Evolutionary conservation across 345 rosid genomes (phyloP).

Genomic region (Dipteronia sinensis): DNA sequence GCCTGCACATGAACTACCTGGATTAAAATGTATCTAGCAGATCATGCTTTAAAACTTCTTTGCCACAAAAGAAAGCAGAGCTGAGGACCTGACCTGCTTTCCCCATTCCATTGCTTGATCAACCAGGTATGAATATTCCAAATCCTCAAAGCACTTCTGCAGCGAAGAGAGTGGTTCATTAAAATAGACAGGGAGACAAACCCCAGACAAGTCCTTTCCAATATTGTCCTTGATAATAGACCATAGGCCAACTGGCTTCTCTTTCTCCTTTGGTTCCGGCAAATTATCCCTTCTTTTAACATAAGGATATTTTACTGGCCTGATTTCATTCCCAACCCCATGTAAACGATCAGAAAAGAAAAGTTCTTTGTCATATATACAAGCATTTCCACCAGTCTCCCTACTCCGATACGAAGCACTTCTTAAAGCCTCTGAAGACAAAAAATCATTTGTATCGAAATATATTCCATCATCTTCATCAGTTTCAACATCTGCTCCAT

Average conservation of each 20-base stretch:
- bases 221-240: slow-evolving; percentile 97
- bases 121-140: slow-evolving; percentile 90
- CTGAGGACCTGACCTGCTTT: slow-evolving; percentile 76
- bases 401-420: slow-evolving; percentile 89
- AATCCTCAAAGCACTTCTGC: slow-evolving; percentile 99
- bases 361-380: slow-evolving; percentile 57
- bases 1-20: slow-evolving; percentile 24
- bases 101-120: slow-evolving; percentile 95
- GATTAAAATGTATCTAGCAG: slow-evolving; percentile 28
- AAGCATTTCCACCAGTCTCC: slow-evolving; percentile 63
- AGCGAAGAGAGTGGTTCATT: slow-evolving; percentile 96
- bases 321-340: slow-evolving; percentile 49
- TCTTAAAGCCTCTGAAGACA: slow-evolving; percentile 82
- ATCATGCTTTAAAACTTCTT: slow-evolving; percentile 37
- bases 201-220: slow-evolving; percentile 98
- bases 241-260: slow-evolving; percentile 96
- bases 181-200: slow-evolving; percentile 97
- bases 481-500: slow-evolving; percentile 84
- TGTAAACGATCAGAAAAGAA: slow-evolving; percentile 57
- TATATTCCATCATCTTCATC: slow-evolving; percentile 83
- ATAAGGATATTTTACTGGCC: slow-evolving; percentile 65
- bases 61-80: slow-evolving; percentile 36
- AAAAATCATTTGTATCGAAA: slow-evolving; percentile 89
- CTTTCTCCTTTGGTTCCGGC: slow-evolving; percentile 98
- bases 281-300: slow-evolving; percentile 86